Evolutionary conservation across 2,329 filamentous ascomycete species (phyloP), one percentile per base, ranked within the genome.

Genomic region (Calonectria fujianensis): DNA sequence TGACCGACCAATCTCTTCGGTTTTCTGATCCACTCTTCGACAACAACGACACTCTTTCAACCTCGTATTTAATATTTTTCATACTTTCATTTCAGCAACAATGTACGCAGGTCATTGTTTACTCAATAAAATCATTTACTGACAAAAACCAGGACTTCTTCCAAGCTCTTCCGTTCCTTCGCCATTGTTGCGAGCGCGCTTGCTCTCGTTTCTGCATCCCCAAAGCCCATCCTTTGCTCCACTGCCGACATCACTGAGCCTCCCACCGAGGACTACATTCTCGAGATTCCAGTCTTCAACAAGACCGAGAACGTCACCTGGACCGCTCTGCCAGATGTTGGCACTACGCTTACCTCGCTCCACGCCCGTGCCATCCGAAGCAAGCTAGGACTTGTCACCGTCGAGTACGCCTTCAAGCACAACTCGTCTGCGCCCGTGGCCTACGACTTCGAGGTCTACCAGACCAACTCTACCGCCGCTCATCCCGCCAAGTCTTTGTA

Each of bases 401-500:
- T 61, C n/a, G 57, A 61, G 13, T 61, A 61, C n/a, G 20, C 35
- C 14, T 61, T 61, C 57, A 61, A 61, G 2, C 57, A 61, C 35
- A 37, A 27, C 35, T 61, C 57, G 20, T 39, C 57, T 37, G 32
- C 24, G 13, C 20, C 35, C 9, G 16, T 61, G n/a, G 35, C 57
- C 32, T 61, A 61, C 35, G 57, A 61, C 5, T 61, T 35, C 35
- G 57, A 61, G 18, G 57, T 61, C n/a, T 61, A 61, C 35, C 57
- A 61, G n/a, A 61, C 57, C n/a, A 61, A 61, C 27, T 61, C 35
- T 4, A 61, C 57, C n/a, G n/a, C 57, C 8, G 10, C n/a, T 1
- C 27, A 8, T 13, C 57, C 57, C 16, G 14, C 57, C 14, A 61
- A 61, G 57, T 9, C n/a, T 41, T 61, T n/a, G 24, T 37, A 27